Percentiles rank a stretch among this genome's conserved stretches.
Conservation (phyloP, 2,329 filamentous ascomycete species). For the Talaromyces sp. region DNA sequence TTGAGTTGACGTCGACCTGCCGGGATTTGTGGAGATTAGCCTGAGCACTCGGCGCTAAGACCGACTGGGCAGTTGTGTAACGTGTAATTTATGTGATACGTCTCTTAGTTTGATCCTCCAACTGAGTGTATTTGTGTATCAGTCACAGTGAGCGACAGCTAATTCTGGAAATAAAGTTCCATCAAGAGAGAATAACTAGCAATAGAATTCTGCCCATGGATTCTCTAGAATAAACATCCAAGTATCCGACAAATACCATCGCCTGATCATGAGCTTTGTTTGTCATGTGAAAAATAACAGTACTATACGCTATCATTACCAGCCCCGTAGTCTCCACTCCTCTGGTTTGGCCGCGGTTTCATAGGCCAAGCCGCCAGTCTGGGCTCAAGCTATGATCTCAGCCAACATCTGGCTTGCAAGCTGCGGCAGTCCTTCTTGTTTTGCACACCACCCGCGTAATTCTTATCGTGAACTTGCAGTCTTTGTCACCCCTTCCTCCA, state of each 20-base stretch:
- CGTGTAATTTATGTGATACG: not conserved
- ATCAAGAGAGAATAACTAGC: not conserved
- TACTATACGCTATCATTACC: not conserved
- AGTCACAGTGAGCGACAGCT: not conserved
- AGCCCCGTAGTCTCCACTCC: slow-evolving; percentile 1
- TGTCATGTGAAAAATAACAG: not conserved
- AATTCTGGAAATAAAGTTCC: not conserved
- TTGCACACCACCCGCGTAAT: not conserved
- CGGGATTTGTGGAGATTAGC: not conserved
- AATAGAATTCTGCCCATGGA: not conserved
- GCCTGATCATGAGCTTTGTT: not conserved
- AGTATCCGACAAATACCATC: not conserved
- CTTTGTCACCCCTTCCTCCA: not conserved
- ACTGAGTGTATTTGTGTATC: not conserved
- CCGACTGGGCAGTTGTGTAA: not conserved
- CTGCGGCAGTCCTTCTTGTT: not conserved
- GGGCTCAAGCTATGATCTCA: slow-evolving; percentile 20
- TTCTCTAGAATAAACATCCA: not conserved
- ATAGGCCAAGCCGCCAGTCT: not conserved
- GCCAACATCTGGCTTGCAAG: slow-evolving; percentile 4
- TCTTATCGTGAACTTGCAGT: not conserved
- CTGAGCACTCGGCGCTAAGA: not conserved
- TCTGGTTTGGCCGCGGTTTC: not conserved
- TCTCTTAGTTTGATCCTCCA: not conserved
- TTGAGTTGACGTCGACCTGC: slow-evolving; percentile 7